Evolutionary conservation across 164 flowering plant genomes (phyloP).

Genomic region (Macadamia tetraphylla): DNA sequence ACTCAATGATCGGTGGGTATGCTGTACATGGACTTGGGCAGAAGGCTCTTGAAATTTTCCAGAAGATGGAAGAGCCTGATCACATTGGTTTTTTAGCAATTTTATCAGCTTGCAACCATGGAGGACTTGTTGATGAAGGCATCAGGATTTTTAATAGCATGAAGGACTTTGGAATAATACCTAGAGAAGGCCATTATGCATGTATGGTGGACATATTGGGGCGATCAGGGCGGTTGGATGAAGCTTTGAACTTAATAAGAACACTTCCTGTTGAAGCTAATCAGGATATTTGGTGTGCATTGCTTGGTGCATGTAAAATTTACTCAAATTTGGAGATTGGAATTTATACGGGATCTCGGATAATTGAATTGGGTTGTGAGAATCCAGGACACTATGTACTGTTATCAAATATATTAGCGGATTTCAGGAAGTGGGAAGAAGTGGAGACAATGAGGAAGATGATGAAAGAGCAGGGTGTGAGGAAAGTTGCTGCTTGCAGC

Average conservation of each 20-base stretch:
- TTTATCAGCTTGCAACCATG: constrained; percentile 32
- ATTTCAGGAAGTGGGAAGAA: constrained; percentile 26
- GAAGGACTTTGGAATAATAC: constrained; percentile 16
- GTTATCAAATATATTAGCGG: constrained; percentile 26
- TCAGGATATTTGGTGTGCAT: constrained; percentile 24
- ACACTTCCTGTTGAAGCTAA: constrained; percentile 16
- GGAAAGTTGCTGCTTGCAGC: constrained; percentile 24
- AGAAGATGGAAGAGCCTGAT: constrained; percentile 24
- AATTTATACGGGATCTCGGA: constrained; percentile 13
- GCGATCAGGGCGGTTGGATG: constrained; percentile 20
- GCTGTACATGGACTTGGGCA: constrained; percentile 25
- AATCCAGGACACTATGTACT: constrained; percentile 26
- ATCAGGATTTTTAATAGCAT: constrained; percentile 25
- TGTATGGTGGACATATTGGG: constrained; percentile 30
- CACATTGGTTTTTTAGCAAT: constrained; percentile 22
- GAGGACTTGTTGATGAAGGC: constrained; percentile 28
- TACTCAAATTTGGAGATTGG: constrained; percentile 22
- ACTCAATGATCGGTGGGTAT: constrained; percentile 25
- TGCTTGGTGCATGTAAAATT: constrained; percentile 25
- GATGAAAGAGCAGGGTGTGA: constrained; percentile 22
- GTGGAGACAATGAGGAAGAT: constrained; percentile 27
- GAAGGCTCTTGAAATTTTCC: constrained; percentile 22
- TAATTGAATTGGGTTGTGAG: constrained; percentile 18
- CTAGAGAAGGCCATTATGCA: constrained; percentile 22
- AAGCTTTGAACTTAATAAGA: constrained; percentile 22